Evolutionary conservation across 768 basidiomycete genomes (phyloP), one percentile per base, ranked within the genome.

Genomic region (Amanita pallidorosea): DNA sequence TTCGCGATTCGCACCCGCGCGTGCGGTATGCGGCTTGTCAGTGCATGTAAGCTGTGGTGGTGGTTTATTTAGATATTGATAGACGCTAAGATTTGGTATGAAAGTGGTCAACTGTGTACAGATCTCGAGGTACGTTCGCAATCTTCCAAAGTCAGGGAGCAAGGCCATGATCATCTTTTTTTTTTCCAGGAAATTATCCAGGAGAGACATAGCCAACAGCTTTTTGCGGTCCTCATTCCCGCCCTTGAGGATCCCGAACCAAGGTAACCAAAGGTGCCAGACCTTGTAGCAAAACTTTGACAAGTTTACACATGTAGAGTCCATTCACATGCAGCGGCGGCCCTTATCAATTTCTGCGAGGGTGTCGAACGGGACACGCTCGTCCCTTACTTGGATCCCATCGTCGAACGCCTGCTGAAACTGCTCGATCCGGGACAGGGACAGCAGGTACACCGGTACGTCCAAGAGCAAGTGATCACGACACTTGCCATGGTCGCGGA

Each of bases 341-440:
- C 89, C 0, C 71, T 93, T 20, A 89, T 92, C 63, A 94, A 93
- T 62, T 92, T 92, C 67, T 93, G 89, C 63, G 85, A 92, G 61
- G 87, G 88, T 33, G 87, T 88, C 33, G 83, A 80, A 56, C 75
- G 80, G 13, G 77, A 85, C 20, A 82, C 79, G 1, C 75, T 89
- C 8, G 57, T 84, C 0, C 85, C 86, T 0, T 90, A 87, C 63
- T 77, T 94, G 15, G 89, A 90, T 47, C 74, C 79, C 0, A 83
- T 91, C 56, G 84, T 94, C 25, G 81, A 82, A 57, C 76, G 84
- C 0, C 71, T 88, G 3, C 67, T 86, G 11, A 81, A 77, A 54
- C 68, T 88, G 3, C 70, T 88, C 37, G 77, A 82, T 52, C 83
- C 83, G 0, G 59, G 65, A 6, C 38, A 31, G 15, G 74, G 70